Evolutionary conservation across 345 rosid species (phyloP).

Genomic region (Aquilaria malaccensis): DNA sequence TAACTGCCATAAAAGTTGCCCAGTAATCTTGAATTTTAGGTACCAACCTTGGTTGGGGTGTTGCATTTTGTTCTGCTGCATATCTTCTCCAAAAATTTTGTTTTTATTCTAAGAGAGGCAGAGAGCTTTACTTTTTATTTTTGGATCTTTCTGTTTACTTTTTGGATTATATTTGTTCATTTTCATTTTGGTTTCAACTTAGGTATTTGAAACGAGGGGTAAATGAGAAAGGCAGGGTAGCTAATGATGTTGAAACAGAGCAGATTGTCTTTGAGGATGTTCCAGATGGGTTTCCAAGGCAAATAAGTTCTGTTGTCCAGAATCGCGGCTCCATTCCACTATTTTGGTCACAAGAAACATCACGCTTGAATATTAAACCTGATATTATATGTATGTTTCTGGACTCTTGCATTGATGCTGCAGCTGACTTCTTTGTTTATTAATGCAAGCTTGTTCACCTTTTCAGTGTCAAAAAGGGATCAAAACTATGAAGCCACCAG

Average conservation of each 20-base stretch:
- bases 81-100: too few relatives aligned
- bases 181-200: slow-evolving; percentile 15
- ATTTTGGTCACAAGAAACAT: slow-evolving; percentile 99
- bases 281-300: slow-evolving; percentile 59
- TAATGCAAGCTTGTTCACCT: slow-evolving; percentile 4
- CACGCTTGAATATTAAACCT: slow-evolving; percentile 90
- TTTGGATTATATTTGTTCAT: slow-evolving; percentile 1
- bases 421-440: slow-evolving; percentile 1
- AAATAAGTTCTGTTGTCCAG: slow-evolving; percentile 90
- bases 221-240: slow-evolving; percentile 90
- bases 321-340: slow-evolving; percentile 99
- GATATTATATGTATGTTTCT: slow-evolving; percentile 75
- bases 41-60: too few relatives aligned
- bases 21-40: too few relatives aligned
- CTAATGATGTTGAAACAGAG: slow-evolving; percentile 99
- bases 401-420: slow-evolving; percentile 10
- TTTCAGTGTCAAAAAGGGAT: slow-evolving; percentile 82
- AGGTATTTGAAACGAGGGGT: slow-evolving; percentile 99
- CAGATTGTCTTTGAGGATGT: slow-evolving; percentile 85
- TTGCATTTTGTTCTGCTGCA: too few relatives aligned
- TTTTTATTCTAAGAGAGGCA: too few relatives aligned
- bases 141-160: background rate
- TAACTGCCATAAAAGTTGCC: too few relatives aligned
- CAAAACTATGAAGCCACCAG: slow-evolving; percentile 84
- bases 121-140: too few relatives aligned